Conservation (phyloP, 78 protist genomes). For the Cavenderia fasciculata region DNA sequence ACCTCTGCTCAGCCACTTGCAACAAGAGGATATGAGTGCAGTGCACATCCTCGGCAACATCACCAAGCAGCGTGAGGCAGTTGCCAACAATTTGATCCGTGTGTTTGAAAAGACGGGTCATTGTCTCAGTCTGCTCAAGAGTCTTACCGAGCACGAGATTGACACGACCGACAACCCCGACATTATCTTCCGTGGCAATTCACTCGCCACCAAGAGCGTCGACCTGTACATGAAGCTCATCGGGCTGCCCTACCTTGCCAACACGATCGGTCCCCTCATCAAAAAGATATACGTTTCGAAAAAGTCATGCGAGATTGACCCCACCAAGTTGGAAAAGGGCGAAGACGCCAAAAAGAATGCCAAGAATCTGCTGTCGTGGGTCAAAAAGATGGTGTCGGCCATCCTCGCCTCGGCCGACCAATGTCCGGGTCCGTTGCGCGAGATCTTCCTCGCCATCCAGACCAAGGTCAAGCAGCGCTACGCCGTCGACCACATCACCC, state of each 20-base stretch:
- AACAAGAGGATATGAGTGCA: constrained; percentile 9
- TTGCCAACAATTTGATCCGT: constrained; percentile 60
- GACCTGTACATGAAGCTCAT: constrained; percentile 80
- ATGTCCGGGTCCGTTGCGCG: constrained; percentile 59
- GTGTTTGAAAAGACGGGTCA: constrained; percentile 54
- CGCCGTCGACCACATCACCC: constrained; percentile 47
- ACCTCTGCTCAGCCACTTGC: constrained; percentile 13
- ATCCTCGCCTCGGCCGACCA: constrained; percentile 9
- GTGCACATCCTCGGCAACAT: constrained; percentile 46
- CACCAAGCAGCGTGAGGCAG: constrained; percentile 51
- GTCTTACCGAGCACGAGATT: constrained; percentile 64
- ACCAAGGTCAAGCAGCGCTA: constrained; percentile 36
- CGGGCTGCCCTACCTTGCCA: constrained; percentile 52
- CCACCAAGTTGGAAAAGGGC: constrained; percentile 70
- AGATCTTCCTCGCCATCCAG: constrained; percentile 63
- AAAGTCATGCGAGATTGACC: constrained; percentile 78
- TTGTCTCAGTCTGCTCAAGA: constrained; percentile 13
- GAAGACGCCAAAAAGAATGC: constrained; percentile 56
- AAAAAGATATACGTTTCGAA: constrained; percentile 50
- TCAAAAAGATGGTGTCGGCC: constrained; percentile 35
- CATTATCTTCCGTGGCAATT: constrained; percentile 86
- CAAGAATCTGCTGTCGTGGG: constrained; percentile 37
- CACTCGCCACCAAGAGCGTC: constrained; percentile 83
- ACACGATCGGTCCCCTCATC: constrained; percentile 58
- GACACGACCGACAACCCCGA: constrained; percentile 73